phyloP scores from a whole-genome alignment of 1,139 yeast genomes.

The Saccharomyces hybrid region DNA sequence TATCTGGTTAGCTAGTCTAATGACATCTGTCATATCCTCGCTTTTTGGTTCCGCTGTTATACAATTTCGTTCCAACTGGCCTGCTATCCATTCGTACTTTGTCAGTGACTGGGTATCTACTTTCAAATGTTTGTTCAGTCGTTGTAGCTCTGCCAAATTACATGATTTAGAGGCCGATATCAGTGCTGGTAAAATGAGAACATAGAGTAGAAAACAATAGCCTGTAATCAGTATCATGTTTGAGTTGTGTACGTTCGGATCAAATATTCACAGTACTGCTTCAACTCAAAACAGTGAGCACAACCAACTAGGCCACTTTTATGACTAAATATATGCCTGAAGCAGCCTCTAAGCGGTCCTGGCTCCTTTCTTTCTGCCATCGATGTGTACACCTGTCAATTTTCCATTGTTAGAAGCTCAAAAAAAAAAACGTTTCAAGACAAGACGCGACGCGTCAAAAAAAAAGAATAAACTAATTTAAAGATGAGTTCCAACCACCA shows the following conservation, averaged over 20 bases:
- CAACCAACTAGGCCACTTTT: not conserved
- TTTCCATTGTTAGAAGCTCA: not conserved
- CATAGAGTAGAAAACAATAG: not conserved
- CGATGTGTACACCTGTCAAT: not conserved
- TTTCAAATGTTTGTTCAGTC: not conserved
- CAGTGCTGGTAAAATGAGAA: not conserved
- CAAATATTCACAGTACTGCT: not conserved
- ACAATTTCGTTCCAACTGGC: not conserved
- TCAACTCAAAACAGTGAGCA: not conserved
- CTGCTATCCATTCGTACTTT: not conserved
- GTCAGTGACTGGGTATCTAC: not conserved
- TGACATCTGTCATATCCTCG: conserved; percentile 1
- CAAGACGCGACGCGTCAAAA: not conserved
- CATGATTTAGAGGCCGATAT: not conserved
- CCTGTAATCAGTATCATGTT: not conserved
- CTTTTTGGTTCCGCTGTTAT: not conserved
- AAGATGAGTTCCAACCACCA: not conserved
- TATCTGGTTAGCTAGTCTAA: conserved; percentile 14
- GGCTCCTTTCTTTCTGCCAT: not conserved
- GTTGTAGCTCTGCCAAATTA: not conserved
- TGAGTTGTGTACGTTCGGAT: not conserved
- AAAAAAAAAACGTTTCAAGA: not conserved
- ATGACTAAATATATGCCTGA: not conserved
- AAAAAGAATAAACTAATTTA: not conserved
- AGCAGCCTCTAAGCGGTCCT: not conserved